Evolutionary conservation across 2,329 filamentous ascomycete species (phyloP).

Genomic region (Penicillium frequentans): DNA sequence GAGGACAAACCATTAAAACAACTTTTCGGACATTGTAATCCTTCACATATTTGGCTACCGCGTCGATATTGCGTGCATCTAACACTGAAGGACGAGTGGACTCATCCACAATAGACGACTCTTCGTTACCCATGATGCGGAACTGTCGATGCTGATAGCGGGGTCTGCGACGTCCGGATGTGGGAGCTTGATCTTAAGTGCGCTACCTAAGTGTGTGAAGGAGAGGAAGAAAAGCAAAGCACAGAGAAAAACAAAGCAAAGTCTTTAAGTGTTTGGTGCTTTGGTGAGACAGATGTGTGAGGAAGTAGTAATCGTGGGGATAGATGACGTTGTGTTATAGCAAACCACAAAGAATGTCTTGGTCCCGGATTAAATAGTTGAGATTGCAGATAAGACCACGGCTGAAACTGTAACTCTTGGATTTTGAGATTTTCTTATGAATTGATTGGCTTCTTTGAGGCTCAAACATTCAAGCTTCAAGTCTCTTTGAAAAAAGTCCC

Average conservation of each 20-base stretch:
- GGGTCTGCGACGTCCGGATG: constrained; percentile 24
- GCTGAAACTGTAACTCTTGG: not conserved
- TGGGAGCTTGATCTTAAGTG: constrained; percentile 2
- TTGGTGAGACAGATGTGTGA: not conserved
- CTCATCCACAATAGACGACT: constrained; percentile 67
- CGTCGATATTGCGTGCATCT: constrained; percentile 66
- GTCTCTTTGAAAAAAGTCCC: not conserved
- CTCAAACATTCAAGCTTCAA: not conserved
- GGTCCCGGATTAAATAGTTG: not conserved
- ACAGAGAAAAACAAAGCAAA: not conserved
- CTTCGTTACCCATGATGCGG: constrained; percentile 77
- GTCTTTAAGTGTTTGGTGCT: not conserved
- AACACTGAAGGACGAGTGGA: constrained; percentile 65
- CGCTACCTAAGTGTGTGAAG: not conserved
- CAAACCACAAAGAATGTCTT: not conserved
- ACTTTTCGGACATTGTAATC: constrained; percentile 67
- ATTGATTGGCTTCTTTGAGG: not conserved
- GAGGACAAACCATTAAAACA: constrained; percentile 69
- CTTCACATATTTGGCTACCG: constrained; percentile 77
- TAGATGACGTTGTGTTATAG: constrained; percentile 14
- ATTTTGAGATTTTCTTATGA: not conserved
- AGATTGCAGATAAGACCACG: not conserved
- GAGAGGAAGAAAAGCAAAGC: not conserved
- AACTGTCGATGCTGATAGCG: constrained; percentile 20
- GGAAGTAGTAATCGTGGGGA: constrained; percentile 4